Evolutionary conservation across 345 rosid genomes (phyloP).

Genomic region (Eucalyptus erythrocorys): DNA sequence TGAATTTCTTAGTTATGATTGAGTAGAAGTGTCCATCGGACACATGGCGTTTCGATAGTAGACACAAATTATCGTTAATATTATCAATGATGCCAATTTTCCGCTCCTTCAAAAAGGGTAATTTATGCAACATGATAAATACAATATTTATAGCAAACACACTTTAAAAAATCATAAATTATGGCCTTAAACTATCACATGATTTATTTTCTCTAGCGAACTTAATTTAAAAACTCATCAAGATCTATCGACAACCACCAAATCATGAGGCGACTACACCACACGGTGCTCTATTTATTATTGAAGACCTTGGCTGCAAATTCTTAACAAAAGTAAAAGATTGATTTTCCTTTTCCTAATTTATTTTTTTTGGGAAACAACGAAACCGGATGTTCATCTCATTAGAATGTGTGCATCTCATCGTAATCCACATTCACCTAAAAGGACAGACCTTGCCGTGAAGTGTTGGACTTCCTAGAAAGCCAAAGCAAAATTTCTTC

Average conservation of each 20-base stretch:
- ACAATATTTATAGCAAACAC: too few relatives aligned
- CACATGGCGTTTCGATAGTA: rapidly evolving
- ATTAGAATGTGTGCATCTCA: not conserved
- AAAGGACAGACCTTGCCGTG: not conserved
- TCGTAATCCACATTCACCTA: not conserved
- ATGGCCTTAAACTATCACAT: not conserved
- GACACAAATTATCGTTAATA: rapidly evolving
- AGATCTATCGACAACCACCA: not conserved
- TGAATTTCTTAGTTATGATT: not conserved
- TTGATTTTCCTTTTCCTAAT: not conserved
- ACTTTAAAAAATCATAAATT: too few relatives aligned
- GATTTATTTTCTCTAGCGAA: too few relatives aligned
- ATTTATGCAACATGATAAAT: not conserved
- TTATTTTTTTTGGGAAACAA: rapidly evolving
- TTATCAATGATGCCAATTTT: too few relatives aligned
- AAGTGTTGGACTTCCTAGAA: not conserved
- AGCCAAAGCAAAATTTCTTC: not conserved
- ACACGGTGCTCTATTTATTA: not conserved
- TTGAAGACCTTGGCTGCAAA: not conserved
- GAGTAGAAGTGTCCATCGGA: rapidly evolving
- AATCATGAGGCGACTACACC: not conserved
- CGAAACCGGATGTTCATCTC: rapidly evolving
- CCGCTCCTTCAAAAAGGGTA: rapidly evolving
- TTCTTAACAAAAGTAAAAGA: not conserved
- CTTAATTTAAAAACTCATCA: not conserved